Evolutionary conservation across 768 basidiomycete species (phyloP), one percentile per base, ranked within the genome.

Genomic region (Tulasnella calospora): DNA sequence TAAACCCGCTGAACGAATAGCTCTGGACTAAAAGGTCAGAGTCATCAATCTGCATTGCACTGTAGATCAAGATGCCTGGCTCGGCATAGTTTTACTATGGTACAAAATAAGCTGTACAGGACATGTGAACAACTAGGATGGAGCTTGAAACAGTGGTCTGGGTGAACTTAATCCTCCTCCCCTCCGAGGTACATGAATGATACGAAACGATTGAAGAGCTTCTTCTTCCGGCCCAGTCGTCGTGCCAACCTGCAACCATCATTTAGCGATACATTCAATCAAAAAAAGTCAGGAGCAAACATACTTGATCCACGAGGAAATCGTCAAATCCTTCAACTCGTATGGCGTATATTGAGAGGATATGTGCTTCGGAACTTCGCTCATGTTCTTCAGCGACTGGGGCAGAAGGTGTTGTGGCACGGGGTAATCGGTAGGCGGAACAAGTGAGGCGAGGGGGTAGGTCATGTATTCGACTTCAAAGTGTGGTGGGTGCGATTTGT

Each of bases 391-490:
- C 82, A 92, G 83, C 75, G 85, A 83, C 73, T 83, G 82, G 4
- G 92, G 92, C 81, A 92, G 85, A 55, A 88, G 88, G 80, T 84
- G 84, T 80, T 86, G 81, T 57, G 91, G 92, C 33, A 92, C 86
- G 38, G 89, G 90, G 80, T 88, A 88, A 71, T 83, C 81, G 74
- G 81, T 79, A 17, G 80, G 80, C 38, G 86, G 85, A 81, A 88
- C 85, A 76, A 92, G 85, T 69, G 81, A 82, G 21, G 84, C 82
- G 38, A 87, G 81, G 36, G 84, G 83, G 82, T 89, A 91, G 76
- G 94, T 95, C 84, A 91, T 81, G 83, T 96, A 95, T 83, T 95
- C 94, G 81, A 96, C 85, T 84, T 90, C 87, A 86, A 89, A 94
- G 81, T 85, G 84, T 2, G 94, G 94, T 77, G 85, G 80, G 17